phyloP scores from a whole-genome alignment of 2,329 filamentous ascomycete species.

The Cladosporium sp. region DNA sequence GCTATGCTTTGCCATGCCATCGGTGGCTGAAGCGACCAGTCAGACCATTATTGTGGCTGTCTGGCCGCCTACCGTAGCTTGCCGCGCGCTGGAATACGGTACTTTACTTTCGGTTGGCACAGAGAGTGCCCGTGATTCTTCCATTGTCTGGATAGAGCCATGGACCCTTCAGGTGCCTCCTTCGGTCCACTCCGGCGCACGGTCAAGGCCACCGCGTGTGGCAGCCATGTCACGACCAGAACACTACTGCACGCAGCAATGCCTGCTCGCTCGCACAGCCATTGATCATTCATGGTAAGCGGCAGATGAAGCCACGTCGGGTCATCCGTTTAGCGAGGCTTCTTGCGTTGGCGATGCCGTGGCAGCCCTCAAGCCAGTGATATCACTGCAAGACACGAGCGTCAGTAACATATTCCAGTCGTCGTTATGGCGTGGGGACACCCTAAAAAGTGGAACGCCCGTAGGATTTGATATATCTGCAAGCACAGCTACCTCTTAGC shows the following conservation, averaged over 20 bases:
- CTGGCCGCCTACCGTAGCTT: neutral
- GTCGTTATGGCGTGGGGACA: constrained; percentile 11
- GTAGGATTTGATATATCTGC: constrained; percentile 19
- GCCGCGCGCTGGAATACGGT: neutral
- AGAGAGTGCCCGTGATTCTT: neutral
- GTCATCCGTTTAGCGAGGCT: constrained; percentile 14
- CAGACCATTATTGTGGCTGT: constrained; percentile 9
- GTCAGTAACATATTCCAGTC: neutral
- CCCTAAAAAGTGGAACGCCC: constrained; percentile 16
- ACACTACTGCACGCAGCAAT: constrained; percentile 3
- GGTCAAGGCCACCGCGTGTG: neutral
- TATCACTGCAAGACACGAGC: constrained; percentile 13
- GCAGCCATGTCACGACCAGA: neutral
- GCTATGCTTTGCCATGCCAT: constrained; percentile 4
- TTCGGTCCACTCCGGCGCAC: neutral
- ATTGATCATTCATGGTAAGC: neutral
- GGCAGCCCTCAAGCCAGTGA: constrained; percentile 15
- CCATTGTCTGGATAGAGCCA: constrained; percentile 4
- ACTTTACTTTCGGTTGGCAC: neutral
- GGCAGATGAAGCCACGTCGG: constrained; percentile 16
- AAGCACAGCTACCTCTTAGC: neutral
- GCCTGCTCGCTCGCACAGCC: constrained; percentile 3
- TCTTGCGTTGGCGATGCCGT: constrained; percentile 10
- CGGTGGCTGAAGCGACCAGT: neutral
- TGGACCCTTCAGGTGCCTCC: neutral